These are phyloP conservation scores for Pyricularia grisea DNA, from an alignment of 2,329 filamentous ascomycete genomes.

Conservation along the genomic window DNA sequence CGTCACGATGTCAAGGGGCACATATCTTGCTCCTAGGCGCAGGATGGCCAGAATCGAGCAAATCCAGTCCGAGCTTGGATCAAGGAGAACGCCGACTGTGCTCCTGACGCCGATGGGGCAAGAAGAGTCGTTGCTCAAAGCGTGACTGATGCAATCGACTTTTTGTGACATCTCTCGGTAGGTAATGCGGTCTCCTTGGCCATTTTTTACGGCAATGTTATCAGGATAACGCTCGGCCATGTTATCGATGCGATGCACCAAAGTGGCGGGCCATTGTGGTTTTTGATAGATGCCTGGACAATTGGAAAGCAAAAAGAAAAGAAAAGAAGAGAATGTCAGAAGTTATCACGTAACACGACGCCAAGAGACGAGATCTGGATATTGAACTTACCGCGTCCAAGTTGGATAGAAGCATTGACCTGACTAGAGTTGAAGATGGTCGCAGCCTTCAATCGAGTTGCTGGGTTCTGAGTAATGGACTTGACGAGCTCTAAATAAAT, in stretches of 20 bases:
- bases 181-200: slow-evolving; percentile 14
- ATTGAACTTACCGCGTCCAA: slow-evolving; percentile 3
- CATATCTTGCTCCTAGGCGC: neutral
- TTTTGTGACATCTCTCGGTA: slow-evolving; percentile 22
- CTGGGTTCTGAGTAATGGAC: neutral
- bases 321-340: neutral
- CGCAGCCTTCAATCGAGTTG: neutral
- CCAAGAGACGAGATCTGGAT: too few species aligned
- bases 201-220: slow-evolving; percentile 12
- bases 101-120: neutral
- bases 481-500: slow-evolving; percentile 10
- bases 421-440: neutral
- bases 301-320: neutral
- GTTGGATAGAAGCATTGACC: slow-evolving; percentile 4
- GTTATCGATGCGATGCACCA: slow-evolving; percentile 25
- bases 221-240: slow-evolving; percentile 14
- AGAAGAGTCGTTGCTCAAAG: neutral
- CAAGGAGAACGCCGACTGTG: neutral
- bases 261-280: slow-evolving; percentile 21
- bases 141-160: neutral
- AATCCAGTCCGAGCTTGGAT: neutral
- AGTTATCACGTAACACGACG: too few species aligned
- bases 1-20: neutral
- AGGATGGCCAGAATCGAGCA: neutral
- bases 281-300: neutral